Percentiles rank a stretch among this genome's conserved stretches.
These are phyloP conservation scores for Camelina hispida DNA, from an alignment of 345 rosid genomes.

Conservation along the genomic window DNA sequence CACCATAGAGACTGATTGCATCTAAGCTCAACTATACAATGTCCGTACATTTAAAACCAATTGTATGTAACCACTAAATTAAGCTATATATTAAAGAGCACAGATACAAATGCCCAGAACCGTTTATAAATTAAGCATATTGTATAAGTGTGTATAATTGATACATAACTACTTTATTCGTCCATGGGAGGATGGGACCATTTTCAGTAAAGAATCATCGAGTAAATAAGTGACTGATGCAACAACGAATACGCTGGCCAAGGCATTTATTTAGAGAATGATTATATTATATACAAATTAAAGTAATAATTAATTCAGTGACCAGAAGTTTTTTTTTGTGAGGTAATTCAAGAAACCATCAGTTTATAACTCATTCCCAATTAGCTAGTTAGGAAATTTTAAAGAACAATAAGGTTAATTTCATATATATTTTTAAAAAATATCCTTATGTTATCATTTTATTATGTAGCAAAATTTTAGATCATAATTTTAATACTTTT, in stretches of 20 bases:
- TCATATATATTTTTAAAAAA: background rate
- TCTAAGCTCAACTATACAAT: background rate
- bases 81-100: background rate
- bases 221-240: slow-evolving; percentile 27
- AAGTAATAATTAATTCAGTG: background rate
- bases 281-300: background rate
- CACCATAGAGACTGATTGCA: background rate
- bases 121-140: slow-evolving; percentile 1
- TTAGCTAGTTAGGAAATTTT: background rate
- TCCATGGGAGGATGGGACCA: slow-evolving; percentile 33
- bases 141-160: background rate
- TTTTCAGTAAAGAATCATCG: slow-evolving; percentile 28
- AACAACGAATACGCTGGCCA: slow-evolving; percentile 20
- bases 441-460: background rate
- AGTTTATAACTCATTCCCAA: background rate
- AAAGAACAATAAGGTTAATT: background rate
- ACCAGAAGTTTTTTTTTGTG: background rate
- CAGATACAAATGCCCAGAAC: background rate
- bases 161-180: slow-evolving; percentile 7
- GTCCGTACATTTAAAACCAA: background rate
- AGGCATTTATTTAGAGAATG: slow-evolving; percentile 6
- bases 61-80: slow-evolving; percentile 11
- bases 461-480: background rate
- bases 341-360: background rate
- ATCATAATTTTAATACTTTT: background rate